These are phyloP conservation scores for Penicillium parvum DNA, from an alignment of 495 filamentous ascomycete genomes.

Conservation along the genomic window DNA sequence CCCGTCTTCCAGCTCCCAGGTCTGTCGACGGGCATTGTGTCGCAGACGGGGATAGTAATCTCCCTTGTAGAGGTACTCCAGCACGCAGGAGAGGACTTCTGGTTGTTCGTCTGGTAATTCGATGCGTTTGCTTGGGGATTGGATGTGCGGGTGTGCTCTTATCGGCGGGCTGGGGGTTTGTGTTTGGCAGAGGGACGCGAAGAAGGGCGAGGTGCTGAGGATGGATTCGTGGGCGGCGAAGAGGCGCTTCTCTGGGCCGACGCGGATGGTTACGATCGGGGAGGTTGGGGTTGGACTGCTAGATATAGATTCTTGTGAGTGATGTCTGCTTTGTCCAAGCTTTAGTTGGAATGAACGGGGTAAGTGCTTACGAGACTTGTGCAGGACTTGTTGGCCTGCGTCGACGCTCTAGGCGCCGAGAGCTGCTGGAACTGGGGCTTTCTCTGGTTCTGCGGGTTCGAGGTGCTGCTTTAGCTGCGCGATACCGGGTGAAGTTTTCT, in stretches of 20 bases:
- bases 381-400: conserved; percentile 32
- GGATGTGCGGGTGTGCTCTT: conserved; percentile 13
- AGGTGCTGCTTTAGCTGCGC: conserved; percentile 36
- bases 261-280: conserved; percentile 71
- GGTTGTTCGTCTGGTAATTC: conserved; percentile 80
- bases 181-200: conserved; percentile 39
- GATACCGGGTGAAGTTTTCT: conserved; percentile 44
- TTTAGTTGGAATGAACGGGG: neutral
- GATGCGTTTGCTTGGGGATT: conserved; percentile 56
- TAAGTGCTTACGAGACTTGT: conserved; percentile 40
- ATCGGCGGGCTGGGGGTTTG: conserved; percentile 16
- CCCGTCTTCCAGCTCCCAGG: conserved; percentile 67
- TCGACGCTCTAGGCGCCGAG: conserved; percentile 27
- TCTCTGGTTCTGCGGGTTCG: conserved; percentile 13
- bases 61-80: conserved; percentile 92
- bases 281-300: conserved; percentile 50
- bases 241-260: conserved; percentile 73
- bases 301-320: neutral
- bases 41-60: conserved; percentile 80
- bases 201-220: conserved; percentile 73
- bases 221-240: conserved; percentile 91
- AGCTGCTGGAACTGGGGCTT: conserved; percentile 23
- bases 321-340: neutral
- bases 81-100: conserved; percentile 82
- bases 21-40: conserved; percentile 62